Evolutionary conservation across 2,329 filamentous ascomycete genomes (phyloP), one percentile per base, ranked within the genome.

Genomic region (Periglandula ipomoeae): DNA sequence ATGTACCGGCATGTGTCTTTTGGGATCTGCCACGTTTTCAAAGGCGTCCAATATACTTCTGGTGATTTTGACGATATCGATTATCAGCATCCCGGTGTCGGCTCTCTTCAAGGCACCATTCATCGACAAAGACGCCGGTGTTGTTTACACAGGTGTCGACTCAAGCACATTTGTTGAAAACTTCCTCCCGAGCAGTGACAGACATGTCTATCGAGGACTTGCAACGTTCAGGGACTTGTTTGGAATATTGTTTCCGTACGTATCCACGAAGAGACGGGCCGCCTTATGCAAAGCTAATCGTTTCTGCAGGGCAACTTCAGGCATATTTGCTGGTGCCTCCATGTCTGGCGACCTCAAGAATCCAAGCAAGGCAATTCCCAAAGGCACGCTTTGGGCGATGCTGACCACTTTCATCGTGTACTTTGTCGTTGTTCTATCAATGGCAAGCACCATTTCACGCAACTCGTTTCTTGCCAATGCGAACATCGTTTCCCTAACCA

Each of bases 301-400:
- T 38, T 11, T 5, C 8, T 9, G 9, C 13, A 69, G 66, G 34
- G 73, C 74, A 20, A 78, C 75, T 1, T 76, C 70, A 3, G 75
- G 76, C 22, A 81, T 79, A 53, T 78, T 79, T 62, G 75, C 81
- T 51, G 89, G 89, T 17, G 89, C 89, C 6, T 91, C 87, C 56
- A 94, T 95, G 89, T 94, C 88, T 7, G 89, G 89, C 17, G 88
- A 95, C 61, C 66, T 95, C 44, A 85, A 79, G 53, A 84, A 89
- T 53, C 89, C 89, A 0, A 91, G 87, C 71, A 87, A 83, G 63
- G 80, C 87, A 1, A 95, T 95, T 47, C 89, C 89, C 0, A 84
- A 80, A 53, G 89, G 89, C n/a, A 94, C 89, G 0, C 68, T 94
- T 1, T 86, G 81, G 67, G 87, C 87, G 3, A 79, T 91, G 62